A percentile compares a stretch with the other conserved stretches of the same genome.
Conservation (phyloP, 176 grass and related monocot genomes). For the Zoysia japonica region DNA sequence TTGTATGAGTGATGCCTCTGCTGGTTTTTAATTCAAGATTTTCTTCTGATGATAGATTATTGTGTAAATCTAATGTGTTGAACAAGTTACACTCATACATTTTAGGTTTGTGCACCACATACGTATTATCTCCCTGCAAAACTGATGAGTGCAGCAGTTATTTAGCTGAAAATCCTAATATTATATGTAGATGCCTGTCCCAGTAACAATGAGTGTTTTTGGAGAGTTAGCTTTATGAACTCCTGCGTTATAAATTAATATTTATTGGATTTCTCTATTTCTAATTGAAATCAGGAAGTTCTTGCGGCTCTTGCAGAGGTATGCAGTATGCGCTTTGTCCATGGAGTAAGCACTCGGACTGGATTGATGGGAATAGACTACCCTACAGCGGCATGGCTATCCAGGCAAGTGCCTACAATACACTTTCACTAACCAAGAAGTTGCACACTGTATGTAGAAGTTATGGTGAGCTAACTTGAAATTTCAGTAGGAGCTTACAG, state of each 20-base stretch:
- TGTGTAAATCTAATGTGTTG: neutral
- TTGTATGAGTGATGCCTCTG: constrained; percentile 7
- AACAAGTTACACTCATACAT: neutral
- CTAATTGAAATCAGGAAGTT: constrained; percentile 52
- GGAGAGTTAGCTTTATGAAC: neutral
- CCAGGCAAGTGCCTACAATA: constrained; percentile 46
- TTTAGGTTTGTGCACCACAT: neutral
- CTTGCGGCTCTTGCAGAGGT: constrained; percentile 84
- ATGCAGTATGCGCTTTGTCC: constrained; percentile 92
- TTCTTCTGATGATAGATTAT: neutral
- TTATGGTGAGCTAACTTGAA: neutral
- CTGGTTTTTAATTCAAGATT: neutral
- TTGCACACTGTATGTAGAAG: constrained; percentile 21
- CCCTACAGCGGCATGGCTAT: constrained; percentile 87
- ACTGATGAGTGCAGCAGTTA: neutral
- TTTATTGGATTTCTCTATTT: constrained; percentile 21
- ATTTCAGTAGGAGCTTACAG: constrained; percentile 12
- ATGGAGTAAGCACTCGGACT: constrained; percentile 69
- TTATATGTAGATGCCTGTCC: neutral
- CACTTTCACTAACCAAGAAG: constrained; percentile 14
- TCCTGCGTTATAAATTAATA: constrained; percentile 26
- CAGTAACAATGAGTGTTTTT: constrained; percentile 16
- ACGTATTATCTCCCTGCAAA: constrained; percentile 13
- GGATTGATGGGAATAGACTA: constrained; percentile 96
- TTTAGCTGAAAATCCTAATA: neutral